A percentile compares a stretch with the other conserved stretches of the same genome.
These are phyloP conservation scores for Cercospora sojina DNA, from an alignment of 2,329 filamentous ascomycete species.

Conservation along the genomic window DNA sequence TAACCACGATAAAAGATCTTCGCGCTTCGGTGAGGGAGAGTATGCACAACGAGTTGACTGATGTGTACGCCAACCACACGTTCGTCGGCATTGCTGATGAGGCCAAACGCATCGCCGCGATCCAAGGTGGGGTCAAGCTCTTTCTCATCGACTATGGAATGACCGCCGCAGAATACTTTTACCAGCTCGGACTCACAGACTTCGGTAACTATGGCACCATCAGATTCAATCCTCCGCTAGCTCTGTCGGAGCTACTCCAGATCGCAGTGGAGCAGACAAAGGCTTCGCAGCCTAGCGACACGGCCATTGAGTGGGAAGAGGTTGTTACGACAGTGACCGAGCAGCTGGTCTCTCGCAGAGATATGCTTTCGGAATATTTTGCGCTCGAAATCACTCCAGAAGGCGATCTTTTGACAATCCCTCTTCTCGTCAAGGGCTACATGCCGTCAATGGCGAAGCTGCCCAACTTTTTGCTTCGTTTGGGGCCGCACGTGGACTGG, in stretches of 20 bases:
- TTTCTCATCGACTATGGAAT: slow-evolving; percentile 93
- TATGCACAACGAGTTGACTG: slow-evolving; percentile 82
- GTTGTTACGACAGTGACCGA: slow-evolving; percentile 65
- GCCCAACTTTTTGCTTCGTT: slow-evolving; percentile 78
- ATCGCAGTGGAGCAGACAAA: slow-evolving; percentile 71
- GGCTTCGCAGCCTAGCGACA: slow-evolving; percentile 37
- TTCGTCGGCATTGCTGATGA: slow-evolving; percentile 94
- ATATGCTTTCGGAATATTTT: slow-evolving; percentile 94
- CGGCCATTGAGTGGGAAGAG: slow-evolving; percentile 64
- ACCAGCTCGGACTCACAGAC: slow-evolving; percentile 89
- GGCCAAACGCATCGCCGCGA: slow-evolving; percentile 78
- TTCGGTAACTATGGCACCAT: slow-evolving; percentile 93
- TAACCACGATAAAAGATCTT: slow-evolving; percentile 83
- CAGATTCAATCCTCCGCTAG: slow-evolving; percentile 72
- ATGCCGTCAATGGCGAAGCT: slow-evolving; percentile 82
- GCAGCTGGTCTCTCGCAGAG: slow-evolving; percentile 71
- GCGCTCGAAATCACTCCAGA: slow-evolving; percentile 75
- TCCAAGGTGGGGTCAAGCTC: slow-evolving; percentile 88
- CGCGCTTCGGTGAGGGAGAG: slow-evolving; percentile 75
- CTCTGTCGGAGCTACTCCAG: slow-evolving; percentile 66
- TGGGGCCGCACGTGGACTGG: slow-evolving; percentile 91
- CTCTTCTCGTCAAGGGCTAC: slow-evolving; percentile 85
- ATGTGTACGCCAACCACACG: slow-evolving; percentile 81
- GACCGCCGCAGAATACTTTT: slow-evolving; percentile 83
- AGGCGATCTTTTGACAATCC: slow-evolving; percentile 75